Percentiles rank a stretch among this genome's conserved stretches.
phyloP scores from a whole-genome alignment of 129 eudicot species.

The Rutidosis leptorrhynchoides region DNA sequence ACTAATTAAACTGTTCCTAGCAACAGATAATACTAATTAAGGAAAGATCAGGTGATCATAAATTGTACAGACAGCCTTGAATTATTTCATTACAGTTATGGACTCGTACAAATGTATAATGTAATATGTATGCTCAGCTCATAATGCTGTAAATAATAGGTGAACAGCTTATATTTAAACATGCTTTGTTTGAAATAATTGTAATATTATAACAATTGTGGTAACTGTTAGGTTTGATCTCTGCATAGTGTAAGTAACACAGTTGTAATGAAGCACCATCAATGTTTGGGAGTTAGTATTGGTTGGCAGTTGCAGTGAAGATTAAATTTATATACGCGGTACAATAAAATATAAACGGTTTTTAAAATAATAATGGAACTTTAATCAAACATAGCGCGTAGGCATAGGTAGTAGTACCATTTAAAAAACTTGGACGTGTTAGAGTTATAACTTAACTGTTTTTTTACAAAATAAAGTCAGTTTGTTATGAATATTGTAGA shows the following conservation, averaged over 20 bases:
- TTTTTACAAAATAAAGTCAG: too few species aligned
- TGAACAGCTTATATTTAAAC: slow-evolving; percentile 21
- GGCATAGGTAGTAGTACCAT: not conserved
- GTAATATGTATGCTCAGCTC: too few species aligned
- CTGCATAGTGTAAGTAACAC: slow-evolving; percentile 29
- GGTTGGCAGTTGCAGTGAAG: slow-evolving; percentile 23
- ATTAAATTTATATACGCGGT: slow-evolving; percentile 6
- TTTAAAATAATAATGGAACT: not conserved
- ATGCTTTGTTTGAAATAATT: not conserved
- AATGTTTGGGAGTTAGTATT: slow-evolving; percentile 25
- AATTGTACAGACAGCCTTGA: slow-evolving; percentile 27
- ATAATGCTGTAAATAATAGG: slow-evolving; percentile 8
- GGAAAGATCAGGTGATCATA: slow-evolving; percentile 18
- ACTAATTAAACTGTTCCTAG: slow-evolving; percentile 12
- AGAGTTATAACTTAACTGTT: not conserved
- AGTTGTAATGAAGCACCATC: slow-evolving; percentile 42
- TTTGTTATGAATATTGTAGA: not conserved
- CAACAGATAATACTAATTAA: not conserved
- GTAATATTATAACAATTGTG: not conserved
- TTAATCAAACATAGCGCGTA: not conserved
- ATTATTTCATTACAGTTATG: slow-evolving; percentile 20
- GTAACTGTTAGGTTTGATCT: slow-evolving; percentile 20
- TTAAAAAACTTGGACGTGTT: not conserved
- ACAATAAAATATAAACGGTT: not conserved
- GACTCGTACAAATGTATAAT: not conserved